Percentiles rank a stretch among this genome's conserved stretches.
phyloP scores from a whole-genome alignment of 345 rosid species.

The Heritiera littoralis region DNA sequence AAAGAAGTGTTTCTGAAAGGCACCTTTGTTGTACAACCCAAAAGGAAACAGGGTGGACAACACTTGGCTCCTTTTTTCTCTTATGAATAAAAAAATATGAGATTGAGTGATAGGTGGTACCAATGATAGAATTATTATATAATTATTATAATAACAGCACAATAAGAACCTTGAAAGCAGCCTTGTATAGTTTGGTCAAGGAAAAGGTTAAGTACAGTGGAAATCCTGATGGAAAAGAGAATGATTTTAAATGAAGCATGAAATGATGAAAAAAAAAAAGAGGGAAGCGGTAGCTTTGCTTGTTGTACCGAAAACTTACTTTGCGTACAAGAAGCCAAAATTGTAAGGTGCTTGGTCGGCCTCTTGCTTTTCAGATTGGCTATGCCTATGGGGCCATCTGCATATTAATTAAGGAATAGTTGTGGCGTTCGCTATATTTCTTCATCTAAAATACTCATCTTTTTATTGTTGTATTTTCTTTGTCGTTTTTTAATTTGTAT shows the following conservation, averaged over 20 bases:
- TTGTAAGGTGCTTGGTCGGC: background rate
- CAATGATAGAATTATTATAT: conserved; percentile 23
- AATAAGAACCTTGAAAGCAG: background rate
- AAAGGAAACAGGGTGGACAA: background rate
- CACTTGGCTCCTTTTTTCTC: background rate
- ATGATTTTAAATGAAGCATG: background rate
- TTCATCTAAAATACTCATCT: too few relatives aligned
- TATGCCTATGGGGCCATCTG: conserved; percentile 3
- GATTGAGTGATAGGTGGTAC: conserved; percentile 1
- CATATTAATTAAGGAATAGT: too few relatives aligned
- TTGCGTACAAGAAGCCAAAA: conserved; percentile 40
- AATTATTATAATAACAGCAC: background rate
- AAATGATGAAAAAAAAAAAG: background rate
- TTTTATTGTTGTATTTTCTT: too few relatives aligned
- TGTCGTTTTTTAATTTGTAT: too few relatives aligned
- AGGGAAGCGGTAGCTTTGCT: too few relatives aligned
- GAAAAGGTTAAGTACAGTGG: background rate
- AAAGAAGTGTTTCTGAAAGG: background rate
- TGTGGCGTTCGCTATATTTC: too few relatives aligned
- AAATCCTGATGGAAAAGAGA: background rate
- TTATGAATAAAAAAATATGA: background rate
- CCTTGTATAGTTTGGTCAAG: conserved; percentile 12
- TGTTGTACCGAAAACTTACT: conserved; percentile 33
- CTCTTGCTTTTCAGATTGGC: background rate
- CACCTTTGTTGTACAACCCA: background rate